Evolutionary conservation across 345 rosid species (phyloP), one percentile per base, ranked within the genome.

Genomic region (Hypericum androsaemum): DNA sequence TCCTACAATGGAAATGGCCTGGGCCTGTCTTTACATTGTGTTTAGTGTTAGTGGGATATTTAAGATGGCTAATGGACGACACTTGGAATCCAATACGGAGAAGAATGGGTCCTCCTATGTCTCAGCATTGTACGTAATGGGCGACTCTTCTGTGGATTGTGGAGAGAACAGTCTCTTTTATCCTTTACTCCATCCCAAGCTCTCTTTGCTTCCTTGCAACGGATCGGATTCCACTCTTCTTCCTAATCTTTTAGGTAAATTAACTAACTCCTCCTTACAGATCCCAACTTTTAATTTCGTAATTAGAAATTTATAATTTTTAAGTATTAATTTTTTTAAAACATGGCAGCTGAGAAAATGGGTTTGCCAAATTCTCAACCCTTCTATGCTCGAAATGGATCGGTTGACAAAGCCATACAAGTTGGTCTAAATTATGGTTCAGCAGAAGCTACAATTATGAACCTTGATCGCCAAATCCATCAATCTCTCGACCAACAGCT

Each of bases 81-180:
- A 1, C 32, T 22, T 22, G 32, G 32, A 22, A 22, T 22, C 32
- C 32, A 22, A 22, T 22, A 22, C 32, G 4, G 32, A 22, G 4
- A 41, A 16, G 13, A 41, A 45, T 45, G 53, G 41, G 8, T 10
- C 63, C 0, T 41, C 63, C 0, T 41, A 6, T 37, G 62, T 64
- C 1, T 61, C 83, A 0, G 81, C 89, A 4, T 58, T 82, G 57
- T 67, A 55, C 68, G 60, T 82, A 13, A 54, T 82, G 70, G 89
- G 89, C 0, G 89, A 82, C 59, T 82, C 89, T 51, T 79, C 86
- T 0, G 86, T 82, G 39, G 83, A 82, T 56, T 82, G 86, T 47
- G 86, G 86, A 40, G 72, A 66, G 16, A 82, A 80, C 67, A 62
- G 68, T 11, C 75, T 74, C 22, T 69, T 79, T 36, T 77, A 82